Conservation (phyloP, 2,329 filamentous ascomycete species). For the Endocalyx cinctus region DNA sequence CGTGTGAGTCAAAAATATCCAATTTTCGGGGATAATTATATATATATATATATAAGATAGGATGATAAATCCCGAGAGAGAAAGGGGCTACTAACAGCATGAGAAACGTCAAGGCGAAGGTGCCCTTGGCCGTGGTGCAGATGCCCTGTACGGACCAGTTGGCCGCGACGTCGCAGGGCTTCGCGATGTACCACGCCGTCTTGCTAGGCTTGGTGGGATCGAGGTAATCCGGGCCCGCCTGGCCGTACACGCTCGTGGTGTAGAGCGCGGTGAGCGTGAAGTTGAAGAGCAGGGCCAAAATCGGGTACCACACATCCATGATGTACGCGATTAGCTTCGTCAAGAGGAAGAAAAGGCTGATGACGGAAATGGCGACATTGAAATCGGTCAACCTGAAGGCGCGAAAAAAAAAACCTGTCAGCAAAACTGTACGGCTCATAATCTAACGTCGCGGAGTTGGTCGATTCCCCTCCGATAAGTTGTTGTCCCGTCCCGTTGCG, state of each 20-base stretch:
- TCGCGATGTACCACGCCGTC: slow-evolving; percentile 70
- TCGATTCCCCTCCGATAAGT: too few species aligned
- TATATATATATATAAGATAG: too few species aligned
- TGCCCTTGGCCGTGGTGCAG: slow-evolving; percentile 64
- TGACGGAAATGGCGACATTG: slow-evolving; percentile 71
- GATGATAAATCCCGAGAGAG: not conserved
- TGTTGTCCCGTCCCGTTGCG: too few species aligned
- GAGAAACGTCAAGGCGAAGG: slow-evolving; percentile 59
- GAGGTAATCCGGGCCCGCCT: slow-evolving; percentile 68
- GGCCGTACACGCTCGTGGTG: slow-evolving; percentile 61
- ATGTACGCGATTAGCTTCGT: slow-evolving; percentile 65
- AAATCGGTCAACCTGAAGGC: slow-evolving; percentile 63
- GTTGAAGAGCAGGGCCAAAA: slow-evolving; percentile 58
- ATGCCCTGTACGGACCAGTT: slow-evolving; percentile 49
- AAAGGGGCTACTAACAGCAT: slow-evolving; percentile 56
- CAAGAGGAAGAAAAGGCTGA: slow-evolving; percentile 72
- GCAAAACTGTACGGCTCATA: too few species aligned
- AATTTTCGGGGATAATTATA: too few species aligned
- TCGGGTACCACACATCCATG: slow-evolving; percentile 66
- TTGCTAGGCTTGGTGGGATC: slow-evolving; percentile 59
- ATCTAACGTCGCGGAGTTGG: too few species aligned
- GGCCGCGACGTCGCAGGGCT: slow-evolving; percentile 60
- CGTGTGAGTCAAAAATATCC: too few species aligned
- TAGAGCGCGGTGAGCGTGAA: slow-evolving; percentile 57
- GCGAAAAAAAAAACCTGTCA: too few species aligned